Evolutionary conservation across 257 asterid genomes (phyloP).

Genomic region (Paraleonurus japonicus): DNA sequence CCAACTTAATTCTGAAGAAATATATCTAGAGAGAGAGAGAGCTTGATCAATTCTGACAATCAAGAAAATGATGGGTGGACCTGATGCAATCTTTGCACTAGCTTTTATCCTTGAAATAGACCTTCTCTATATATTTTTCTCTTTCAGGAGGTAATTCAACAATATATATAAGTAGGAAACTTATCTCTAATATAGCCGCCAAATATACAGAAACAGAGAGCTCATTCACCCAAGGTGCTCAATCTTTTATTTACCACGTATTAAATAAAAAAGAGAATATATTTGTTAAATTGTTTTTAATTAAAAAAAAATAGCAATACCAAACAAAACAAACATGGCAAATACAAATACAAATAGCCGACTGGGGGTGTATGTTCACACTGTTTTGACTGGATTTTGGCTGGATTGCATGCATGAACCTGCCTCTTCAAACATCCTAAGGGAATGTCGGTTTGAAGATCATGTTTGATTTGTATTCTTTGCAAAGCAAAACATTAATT

Average conservation of each 20-base stretch:
- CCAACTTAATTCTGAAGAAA: not conserved
- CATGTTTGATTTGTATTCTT: constrained; percentile 32
- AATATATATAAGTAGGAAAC: constrained; percentile 18
- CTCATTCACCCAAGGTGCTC: constrained; percentile 1
- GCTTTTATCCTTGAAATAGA: constrained; percentile 25
- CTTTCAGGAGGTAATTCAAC: not conserved
- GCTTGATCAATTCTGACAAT: constrained; percentile 8
- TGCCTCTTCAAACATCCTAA: constrained; percentile 19
- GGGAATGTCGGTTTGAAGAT: constrained; percentile 45
- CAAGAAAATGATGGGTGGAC: constrained; percentile 29
- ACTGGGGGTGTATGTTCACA: constrained; percentile 32
- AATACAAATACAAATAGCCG: constrained; percentile 19
- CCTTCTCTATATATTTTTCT: not conserved
- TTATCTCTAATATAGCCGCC: constrained; percentile 39
- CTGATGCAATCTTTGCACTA: constrained; percentile 22
- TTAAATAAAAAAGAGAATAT: not conserved
- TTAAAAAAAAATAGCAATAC: not conserved
- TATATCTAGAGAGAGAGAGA: not conserved
- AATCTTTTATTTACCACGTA: not conserved
- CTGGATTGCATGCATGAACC: constrained; percentile 33
- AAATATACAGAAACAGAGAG: constrained; percentile 30
- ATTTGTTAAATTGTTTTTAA: not conserved
- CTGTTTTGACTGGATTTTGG: constrained; percentile 29
- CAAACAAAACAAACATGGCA: not conserved
- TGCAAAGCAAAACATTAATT: no score